Evolutionary conservation across 1,284 basidiomycete species (phyloP), one percentile per base, ranked within the genome.

Genomic region (Macrocystidia cucumis): DNA sequence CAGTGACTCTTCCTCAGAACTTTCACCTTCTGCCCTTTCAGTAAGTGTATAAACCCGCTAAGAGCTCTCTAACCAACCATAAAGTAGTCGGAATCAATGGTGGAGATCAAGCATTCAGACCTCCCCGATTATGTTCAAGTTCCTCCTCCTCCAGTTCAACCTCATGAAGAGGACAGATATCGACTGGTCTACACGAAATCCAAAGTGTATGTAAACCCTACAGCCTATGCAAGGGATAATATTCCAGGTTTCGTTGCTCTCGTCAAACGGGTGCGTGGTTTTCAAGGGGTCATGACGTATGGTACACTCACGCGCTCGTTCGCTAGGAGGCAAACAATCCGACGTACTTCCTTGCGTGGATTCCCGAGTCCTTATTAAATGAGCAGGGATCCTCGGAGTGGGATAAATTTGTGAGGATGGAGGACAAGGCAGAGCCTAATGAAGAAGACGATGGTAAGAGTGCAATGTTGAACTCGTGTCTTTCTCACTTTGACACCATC

Each of bases 131-230:
- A 47, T 40, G 54, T 39, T 42, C 44, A 38, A 33, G 44, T 39
- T 36, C 40, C 29, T 37, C 46, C 42, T 44, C 52, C 36, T 4
- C 35, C 41, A 13, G 38, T 25, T 33, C 32, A 26, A 38, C 52
- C 46, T 8, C 56, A 59, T 13, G 68, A 74, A 35, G 79, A 82
- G 40, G 72, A 74, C 46, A 78, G 72, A 55, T 74, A 75, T 52
- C 67, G 83, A 35, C 66, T 96, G 29, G 58, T 95, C 12, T 95
- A 90, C 50, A 85, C 78, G 57, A 93, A 93, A 59, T 87, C 84
- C 25, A 92, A 92, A 55, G 91, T 93, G 26, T 91, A 92, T 51
- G 81, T 96, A 29, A 91, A 98, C 51, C 93, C 95, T 0, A 95
- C 91, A 0, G 80, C 87, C 2, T 93, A 92, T 54, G 71, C 84